Evolutionary conservation across 176 grass and related monocot genomes (phyloP).

Genomic region (Oryza australiensis): DNA sequence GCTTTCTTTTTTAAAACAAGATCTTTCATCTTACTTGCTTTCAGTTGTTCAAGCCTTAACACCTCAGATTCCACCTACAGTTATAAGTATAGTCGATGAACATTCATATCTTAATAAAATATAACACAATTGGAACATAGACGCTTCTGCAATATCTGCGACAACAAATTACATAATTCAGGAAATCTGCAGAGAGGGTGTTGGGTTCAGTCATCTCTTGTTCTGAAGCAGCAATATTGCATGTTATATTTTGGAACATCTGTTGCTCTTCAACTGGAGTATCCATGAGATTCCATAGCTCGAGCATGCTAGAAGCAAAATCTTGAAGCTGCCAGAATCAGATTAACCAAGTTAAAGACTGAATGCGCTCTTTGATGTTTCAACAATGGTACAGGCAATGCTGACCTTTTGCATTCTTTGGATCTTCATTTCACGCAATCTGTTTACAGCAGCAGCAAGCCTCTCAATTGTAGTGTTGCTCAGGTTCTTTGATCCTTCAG

Average conservation of each 20-base stretch:
- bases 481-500: slow-evolving; percentile 80
- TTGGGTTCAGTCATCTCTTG: slow-evolving; percentile 80
- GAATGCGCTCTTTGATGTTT: not conserved
- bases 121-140: slow-evolving; percentile 4
- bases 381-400: slow-evolving; percentile 5
- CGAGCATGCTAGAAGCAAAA: slow-evolving; percentile 76
- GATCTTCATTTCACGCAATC: slow-evolving; percentile 68
- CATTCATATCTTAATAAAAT: not conserved
- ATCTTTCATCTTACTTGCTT: slow-evolving; percentile 87
- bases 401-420: slow-evolving; percentile 85
- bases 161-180: slow-evolving; percentile 59
- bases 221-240: slow-evolving; percentile 75
- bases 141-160: slow-evolving; percentile 17
- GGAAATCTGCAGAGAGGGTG: slow-evolving; percentile 66
- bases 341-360: slow-evolving; percentile 13
- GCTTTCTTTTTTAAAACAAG: slow-evolving; percentile 85
- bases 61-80: slow-evolving; percentile 87
- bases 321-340: slow-evolving; percentile 71
- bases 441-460: slow-evolving; percentile 52
- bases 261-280: slow-evolving; percentile 86
- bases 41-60: slow-evolving; percentile 76
- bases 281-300: slow-evolving; percentile 94
- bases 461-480: slow-evolving; percentile 64
- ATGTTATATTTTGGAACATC: slow-evolving; percentile 77
- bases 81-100: slow-evolving; percentile 22